Percentiles rank a stretch among this genome's conserved stretches.
phyloP scores from a whole-genome alignment of 164 flowering plant genomes.

The Euptelea pleiosperma region DNA sequence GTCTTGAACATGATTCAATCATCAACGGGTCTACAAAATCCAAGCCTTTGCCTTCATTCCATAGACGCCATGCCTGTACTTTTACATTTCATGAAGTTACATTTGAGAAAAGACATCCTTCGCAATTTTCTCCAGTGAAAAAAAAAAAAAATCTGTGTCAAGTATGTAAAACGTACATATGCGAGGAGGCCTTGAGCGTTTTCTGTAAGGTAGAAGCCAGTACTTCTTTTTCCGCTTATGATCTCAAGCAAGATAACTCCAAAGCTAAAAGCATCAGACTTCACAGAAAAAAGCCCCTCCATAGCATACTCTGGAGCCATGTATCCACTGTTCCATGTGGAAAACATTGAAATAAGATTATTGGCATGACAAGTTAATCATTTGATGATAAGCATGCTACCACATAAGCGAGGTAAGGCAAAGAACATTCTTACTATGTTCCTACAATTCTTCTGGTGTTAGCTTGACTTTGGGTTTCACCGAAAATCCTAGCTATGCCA shows the following conservation, averaged over 20 bases:
- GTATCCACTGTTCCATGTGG: conserved; percentile 18
- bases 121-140: too few relatives aligned
- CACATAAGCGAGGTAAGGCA: neutral
- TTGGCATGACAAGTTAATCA: too few relatives aligned
- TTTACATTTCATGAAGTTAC: too few relatives aligned
- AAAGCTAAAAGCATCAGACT: conserved; percentile 28
- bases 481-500: conserved; percentile 33
- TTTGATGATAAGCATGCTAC: too few relatives aligned
- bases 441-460: conserved; percentile 25
- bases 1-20: neutral
- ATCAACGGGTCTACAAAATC: conserved; percentile 22
- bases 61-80: conserved; percentile 26
- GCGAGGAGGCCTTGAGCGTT: conserved; percentile 12
- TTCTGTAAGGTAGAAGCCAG: neutral
- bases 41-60: conserved; percentile 21
- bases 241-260: conserved; percentile 29
- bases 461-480: conserved; percentile 17
- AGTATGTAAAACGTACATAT: conserved; percentile 16
- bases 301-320: conserved; percentile 33
- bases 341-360: too few relatives aligned
- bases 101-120: neutral
- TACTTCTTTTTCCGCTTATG: conserved; percentile 23
- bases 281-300: conserved; percentile 26
- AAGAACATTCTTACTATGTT: conserved; percentile 18
- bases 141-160: too few relatives aligned